Percentiles rank a stretch among this genome's conserved stretches.
phyloP scores from a whole-genome alignment of 805 yeast genomes.

The Schizosaccharomyces lindneri region DNA sequence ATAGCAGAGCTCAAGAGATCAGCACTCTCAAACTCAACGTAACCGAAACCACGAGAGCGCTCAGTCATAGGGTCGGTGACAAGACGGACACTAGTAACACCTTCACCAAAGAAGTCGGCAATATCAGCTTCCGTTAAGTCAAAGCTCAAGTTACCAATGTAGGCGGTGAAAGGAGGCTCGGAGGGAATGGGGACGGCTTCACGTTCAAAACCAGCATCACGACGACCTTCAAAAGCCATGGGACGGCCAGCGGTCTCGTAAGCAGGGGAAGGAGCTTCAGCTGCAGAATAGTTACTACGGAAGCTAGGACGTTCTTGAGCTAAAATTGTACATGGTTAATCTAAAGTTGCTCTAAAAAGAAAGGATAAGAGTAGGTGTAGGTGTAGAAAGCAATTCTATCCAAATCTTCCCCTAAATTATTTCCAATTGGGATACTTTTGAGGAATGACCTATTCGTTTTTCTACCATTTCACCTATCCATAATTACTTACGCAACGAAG shows the following conservation, averaged over 20 bases:
- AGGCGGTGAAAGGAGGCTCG: constrained; percentile 76
- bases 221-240: background rate
- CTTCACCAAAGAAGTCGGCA: constrained; percentile 15
- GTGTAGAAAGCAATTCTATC: background rate
- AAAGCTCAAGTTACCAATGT: constrained; percentile 66
- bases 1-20: constrained; percentile 58
- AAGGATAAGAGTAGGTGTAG: background rate
- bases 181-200: constrained; percentile 71
- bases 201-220: constrained; percentile 14
- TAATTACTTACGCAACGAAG: constrained; percentile 6
- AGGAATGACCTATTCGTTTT: background rate
- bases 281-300: background rate
- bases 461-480: background rate
- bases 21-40: constrained; percentile 62
- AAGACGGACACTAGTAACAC: constrained; percentile 38
- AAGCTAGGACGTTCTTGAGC: background rate
- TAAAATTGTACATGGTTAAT: background rate
- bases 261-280: background rate
- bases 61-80: constrained; percentile 46
- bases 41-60: constrained; percentile 66
- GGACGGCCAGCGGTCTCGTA: background rate
- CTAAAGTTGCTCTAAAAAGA: background rate
- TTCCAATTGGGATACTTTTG: no score
- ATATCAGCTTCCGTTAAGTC: constrained; percentile 40
- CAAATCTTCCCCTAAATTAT: background rate